Evolutionary conservation across 1,284 basidiomycete genomes (phyloP).

Genomic region (Anthracocystis panici-leucophaei): DNA sequence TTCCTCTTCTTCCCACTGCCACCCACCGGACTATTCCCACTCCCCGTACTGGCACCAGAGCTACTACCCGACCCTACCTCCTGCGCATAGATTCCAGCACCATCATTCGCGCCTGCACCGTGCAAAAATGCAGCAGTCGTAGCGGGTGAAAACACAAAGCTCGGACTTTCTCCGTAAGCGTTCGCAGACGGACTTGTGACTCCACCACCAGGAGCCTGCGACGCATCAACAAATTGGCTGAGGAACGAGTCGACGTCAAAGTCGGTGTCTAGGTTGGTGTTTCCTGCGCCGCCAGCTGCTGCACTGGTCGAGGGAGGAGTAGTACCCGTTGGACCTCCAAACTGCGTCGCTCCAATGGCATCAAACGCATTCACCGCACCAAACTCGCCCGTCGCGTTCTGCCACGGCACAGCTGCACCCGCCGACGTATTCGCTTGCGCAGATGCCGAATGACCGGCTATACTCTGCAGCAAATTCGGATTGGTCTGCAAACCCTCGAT

Average conservation of each 20-base stretch:
- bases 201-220: slow-evolving; percentile 47
- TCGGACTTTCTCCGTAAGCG: slow-evolving; percentile 27
- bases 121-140: slow-evolving; percentile 50
- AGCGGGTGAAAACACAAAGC: slow-evolving; percentile 44
- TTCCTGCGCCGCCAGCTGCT: neutral
- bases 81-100: slow-evolving; percentile 19
- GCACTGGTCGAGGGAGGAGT: slow-evolving; percentile 19
- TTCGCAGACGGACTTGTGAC: slow-evolving; percentile 27
- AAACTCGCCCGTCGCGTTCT: slow-evolving; percentile 1
- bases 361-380: slow-evolving; percentile 5
- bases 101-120: slow-evolving; percentile 10
- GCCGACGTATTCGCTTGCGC: neutral
- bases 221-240: slow-evolving; percentile 58
- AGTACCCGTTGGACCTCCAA: slow-evolving; percentile 9
- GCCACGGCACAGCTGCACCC: slow-evolving; percentile 12
- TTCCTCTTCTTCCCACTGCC: slow-evolving; percentile 36
- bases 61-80: slow-evolving; percentile 7
- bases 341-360: neutral
- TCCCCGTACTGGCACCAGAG: slow-evolving; percentile 10
- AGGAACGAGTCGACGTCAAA: slow-evolving; percentile 64
- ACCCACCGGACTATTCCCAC: slow-evolving; percentile 4
- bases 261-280: slow-evolving; percentile 32
- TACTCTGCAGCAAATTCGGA: slow-evolving; percentile 27
- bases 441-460: slow-evolving; percentile 8
- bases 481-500: slow-evolving; percentile 79